These are phyloP conservation scores for Solanum piurae DNA, from an alignment of 257 asterid genomes.

Conservation along the genomic window DNA sequence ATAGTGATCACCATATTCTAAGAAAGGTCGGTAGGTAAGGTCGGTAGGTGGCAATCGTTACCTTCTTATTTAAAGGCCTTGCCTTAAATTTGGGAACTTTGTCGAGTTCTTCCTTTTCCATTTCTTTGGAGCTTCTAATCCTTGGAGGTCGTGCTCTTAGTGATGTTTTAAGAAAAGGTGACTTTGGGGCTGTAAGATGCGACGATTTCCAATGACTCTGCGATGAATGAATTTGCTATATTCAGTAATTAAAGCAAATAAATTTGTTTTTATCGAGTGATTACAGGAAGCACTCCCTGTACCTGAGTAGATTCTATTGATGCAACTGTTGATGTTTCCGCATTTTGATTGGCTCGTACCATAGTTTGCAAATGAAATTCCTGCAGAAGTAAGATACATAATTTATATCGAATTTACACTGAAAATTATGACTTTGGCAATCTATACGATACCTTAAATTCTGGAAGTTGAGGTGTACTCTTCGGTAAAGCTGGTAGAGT, in stretches of 20 bases:
- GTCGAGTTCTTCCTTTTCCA: conserved; percentile 67
- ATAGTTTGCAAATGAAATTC: conserved; percentile 89
- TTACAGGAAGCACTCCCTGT: background rate
- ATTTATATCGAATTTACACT: background rate
- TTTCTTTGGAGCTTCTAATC: conserved; percentile 56
- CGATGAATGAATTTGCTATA: background rate
- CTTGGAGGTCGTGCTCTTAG: conserved; percentile 78
- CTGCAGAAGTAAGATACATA: conserved; percentile 21
- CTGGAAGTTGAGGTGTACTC: conserved; percentile 70
- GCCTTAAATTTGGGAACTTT: conserved; percentile 79
- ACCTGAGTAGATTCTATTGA: conserved; percentile 54
- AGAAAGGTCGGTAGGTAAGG: background rate
- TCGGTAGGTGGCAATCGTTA: background rate
- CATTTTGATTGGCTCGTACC: conserved; percentile 68
- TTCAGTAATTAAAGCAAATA: background rate
- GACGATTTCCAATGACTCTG: conserved; percentile 60
- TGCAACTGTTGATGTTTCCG: conserved; percentile 61
- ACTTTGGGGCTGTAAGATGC: conserved; percentile 70
- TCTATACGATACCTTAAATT: conserved; percentile 52
- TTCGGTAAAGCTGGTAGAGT: conserved; percentile 52
- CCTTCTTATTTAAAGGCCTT: conserved; percentile 88
- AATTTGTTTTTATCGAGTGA: background rate
- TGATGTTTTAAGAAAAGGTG: conserved; percentile 75
- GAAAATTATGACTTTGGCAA: background rate
- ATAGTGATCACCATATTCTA: background rate